A percentile compares a stretch with the other conserved stretches of the same genome.
Conservation (phyloP, 345 rosid species). For the Viola odorata region DNA sequence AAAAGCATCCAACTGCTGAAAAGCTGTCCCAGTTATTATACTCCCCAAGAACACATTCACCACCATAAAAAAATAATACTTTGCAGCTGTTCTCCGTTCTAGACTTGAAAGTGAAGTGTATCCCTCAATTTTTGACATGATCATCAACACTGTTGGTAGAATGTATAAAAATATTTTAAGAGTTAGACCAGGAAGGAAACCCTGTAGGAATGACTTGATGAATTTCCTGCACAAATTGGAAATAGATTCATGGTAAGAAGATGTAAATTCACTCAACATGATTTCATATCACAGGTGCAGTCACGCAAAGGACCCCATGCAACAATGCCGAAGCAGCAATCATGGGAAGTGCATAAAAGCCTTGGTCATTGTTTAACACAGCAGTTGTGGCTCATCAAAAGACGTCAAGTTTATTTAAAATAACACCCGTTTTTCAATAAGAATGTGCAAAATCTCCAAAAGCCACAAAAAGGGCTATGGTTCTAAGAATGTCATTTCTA, state of each 20-base stretch:
- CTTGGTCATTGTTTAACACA: too few relatives aligned
- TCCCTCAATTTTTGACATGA: slow-evolving; percentile 97
- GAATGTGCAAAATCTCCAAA: too few relatives aligned
- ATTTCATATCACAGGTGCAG: too few relatives aligned
- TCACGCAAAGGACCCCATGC: too few relatives aligned
- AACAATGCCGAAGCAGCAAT: too few relatives aligned
- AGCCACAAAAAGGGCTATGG: too few relatives aligned
- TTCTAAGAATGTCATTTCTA: too few relatives aligned
- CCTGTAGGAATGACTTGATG: slow-evolving; percentile 94
- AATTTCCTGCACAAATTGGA: slow-evolving; percentile 50
- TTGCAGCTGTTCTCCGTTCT: slow-evolving; percentile 80
- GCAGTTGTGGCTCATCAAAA: too few relatives aligned
- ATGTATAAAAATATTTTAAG: slow-evolving; percentile 74
- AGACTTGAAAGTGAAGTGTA: slow-evolving; percentile 69
- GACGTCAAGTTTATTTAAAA: too few relatives aligned
- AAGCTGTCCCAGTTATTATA: slow-evolving; percentile 86
- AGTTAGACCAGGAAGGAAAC: slow-evolving; percentile 95
- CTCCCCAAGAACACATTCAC: slow-evolving; percentile 98
- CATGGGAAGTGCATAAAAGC: too few relatives aligned
- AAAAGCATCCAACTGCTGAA: slow-evolving; percentile 79
- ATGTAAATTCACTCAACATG: background rate
- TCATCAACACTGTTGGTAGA: slow-evolving; percentile 66
- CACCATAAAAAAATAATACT: slow-evolving; percentile 90
- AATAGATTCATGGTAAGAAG: background rate
- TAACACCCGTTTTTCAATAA: too few relatives aligned